Conservation (phyloP, 2,329 filamentous ascomycete genomes). For the Aspergillus sp. region DNA sequence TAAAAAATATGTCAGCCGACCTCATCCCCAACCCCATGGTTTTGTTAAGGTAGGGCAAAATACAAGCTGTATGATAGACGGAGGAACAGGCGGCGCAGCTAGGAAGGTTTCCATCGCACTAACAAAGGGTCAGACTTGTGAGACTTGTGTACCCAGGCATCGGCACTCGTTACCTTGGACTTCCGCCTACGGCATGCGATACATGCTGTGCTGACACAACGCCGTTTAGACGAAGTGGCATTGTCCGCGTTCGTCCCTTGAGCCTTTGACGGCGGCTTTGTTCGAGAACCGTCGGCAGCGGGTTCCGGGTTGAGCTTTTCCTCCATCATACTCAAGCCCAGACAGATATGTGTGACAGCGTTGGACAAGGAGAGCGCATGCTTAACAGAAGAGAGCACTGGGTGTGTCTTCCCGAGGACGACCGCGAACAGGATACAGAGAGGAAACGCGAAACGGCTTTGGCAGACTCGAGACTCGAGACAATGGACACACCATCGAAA, state of each 20-base stretch:
- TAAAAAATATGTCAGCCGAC: conserved; percentile 42
- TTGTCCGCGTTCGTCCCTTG: conserved; percentile 34
- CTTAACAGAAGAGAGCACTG: conserved; percentile 18
- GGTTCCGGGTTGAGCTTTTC: conserved; percentile 15
- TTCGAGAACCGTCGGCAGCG: conserved; percentile 15
- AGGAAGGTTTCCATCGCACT: conserved; percentile 86
- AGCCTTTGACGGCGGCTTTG: conserved; percentile 19
- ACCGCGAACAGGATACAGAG: background rate
- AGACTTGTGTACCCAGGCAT: background rate
- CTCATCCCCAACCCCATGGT: background rate
- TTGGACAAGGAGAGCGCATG: conserved; percentile 20
- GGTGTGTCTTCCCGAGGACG: conserved; percentile 4
- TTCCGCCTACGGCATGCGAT: conserved; percentile 77
- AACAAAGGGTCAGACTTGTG: conserved; percentile 5
- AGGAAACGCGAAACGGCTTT: background rate
- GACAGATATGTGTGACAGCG: conserved; percentile 21
- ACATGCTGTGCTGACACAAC: conserved; percentile 82
- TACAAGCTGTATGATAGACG: conserved; percentile 65
- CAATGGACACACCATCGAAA: conserved; percentile 7
- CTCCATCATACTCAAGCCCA: conserved; percentile 29
- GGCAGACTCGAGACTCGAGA: conserved; percentile 4
- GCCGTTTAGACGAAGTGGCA: conserved; percentile 56
- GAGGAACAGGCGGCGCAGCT: conserved; percentile 95
- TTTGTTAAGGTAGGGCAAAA: background rate
- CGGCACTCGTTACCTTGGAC: conserved; percentile 58